Evolutionary conservation across 2,329 filamentous ascomycete species (phyloP), one percentile per base, ranked within the genome.

Genomic region (Talaromyces sp.): DNA sequence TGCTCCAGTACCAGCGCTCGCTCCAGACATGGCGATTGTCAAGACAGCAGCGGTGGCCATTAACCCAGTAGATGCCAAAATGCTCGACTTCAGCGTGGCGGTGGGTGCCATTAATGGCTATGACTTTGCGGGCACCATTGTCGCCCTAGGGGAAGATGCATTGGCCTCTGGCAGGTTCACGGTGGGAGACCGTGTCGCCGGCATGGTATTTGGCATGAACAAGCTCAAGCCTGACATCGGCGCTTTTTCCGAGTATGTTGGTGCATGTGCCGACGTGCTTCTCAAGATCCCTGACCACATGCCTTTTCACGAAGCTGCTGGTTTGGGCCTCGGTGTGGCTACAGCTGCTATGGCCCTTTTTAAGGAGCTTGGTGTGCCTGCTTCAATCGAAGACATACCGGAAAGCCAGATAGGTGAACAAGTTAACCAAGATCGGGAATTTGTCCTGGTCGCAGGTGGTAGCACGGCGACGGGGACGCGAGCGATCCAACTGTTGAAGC

Each of bases 381-480:
- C 21, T 3, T 36, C 31, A 9, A 21, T 52, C n/a, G n/a, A n/a
- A n/a, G n/a, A n/a, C n/a, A n/a, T n/a, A n/a, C n/a, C n/a, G n/a
- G n/a, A n/a, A n/a, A n/a, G n/a, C n/a, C n/a, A n/a, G n/a, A n/a
- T n/a, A n/a, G n/a, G n/a, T n/a, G n/a, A n/a, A n/a, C n/a, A n/a
- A n/a, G n/a, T n/a, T n/a, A n/a, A n/a, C n/a, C n/a, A 41, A 11
- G 48, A 52, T 25, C 17, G 10, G 13, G 41, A 56, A 19, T 59
- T 22, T 40, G 68, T 82, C 0, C 65, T 82, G 1, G 74, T 82
- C 2, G 73, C 72, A 46, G 80, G 79, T 1, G 80, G 78, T 1
- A 70, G 67, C 37, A 78, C 77, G 1, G 67, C 77, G 0, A 74
- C 70, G 0, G 80, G 79, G 0, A 76, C 75, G 0, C 63, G 73